Conservation (phyloP, 2,329 filamentous ascomycete species). For the Penicillium sp. region DNA sequence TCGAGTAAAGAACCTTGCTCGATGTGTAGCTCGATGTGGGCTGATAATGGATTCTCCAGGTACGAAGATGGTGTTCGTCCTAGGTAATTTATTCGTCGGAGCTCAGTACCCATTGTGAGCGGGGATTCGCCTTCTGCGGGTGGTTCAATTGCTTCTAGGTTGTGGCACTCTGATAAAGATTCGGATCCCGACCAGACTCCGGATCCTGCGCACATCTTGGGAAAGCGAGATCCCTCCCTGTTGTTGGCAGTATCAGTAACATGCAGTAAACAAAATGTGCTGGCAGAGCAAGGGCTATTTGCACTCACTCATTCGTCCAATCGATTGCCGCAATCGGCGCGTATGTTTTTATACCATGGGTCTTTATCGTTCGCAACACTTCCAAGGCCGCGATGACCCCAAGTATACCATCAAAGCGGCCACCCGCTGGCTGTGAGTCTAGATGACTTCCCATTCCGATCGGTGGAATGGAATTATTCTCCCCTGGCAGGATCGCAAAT, state of each 20-base stretch:
- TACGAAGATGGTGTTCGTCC: neutral
- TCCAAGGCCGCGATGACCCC: neutral
- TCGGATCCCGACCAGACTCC: neutral
- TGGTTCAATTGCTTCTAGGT: neutral
- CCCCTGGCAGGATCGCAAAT: neutral
- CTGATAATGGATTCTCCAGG: neutral
- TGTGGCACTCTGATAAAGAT: neutral
- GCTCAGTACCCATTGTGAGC: neutral
- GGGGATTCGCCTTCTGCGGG: neutral
- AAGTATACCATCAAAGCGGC: neutral
- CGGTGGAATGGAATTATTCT: neutral
- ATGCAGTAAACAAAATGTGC: neutral
- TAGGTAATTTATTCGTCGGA: neutral
- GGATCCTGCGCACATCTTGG: neutral
- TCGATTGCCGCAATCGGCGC: neutral
- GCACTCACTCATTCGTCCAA: slow-evolving; percentile 4
- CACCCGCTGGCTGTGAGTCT: neutral
- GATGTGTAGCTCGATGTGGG: slow-evolving; percentile 2
- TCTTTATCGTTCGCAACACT: neutral
- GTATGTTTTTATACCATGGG: neutral
- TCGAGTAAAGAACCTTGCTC: neutral
- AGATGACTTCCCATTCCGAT: neutral
- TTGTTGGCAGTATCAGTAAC: no score
- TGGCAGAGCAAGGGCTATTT: neutral
- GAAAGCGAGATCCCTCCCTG: neutral